phyloP scores from a whole-genome alignment of 2,329 filamentous ascomycete species.

The Scedosporium minutisporum region DNA sequence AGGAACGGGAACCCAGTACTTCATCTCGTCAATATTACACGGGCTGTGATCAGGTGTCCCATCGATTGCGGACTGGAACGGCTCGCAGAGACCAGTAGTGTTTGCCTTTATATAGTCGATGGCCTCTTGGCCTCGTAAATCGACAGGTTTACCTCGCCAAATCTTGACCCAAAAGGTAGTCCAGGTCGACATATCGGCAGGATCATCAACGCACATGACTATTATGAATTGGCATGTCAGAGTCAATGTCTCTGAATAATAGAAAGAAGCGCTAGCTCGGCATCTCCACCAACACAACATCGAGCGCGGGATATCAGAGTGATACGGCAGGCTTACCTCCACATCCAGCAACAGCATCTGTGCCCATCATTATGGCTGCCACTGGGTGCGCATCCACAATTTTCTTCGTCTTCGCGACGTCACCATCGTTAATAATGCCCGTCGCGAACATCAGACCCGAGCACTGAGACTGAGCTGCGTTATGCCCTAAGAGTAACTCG shows the following conservation, averaged over 20 bases:
- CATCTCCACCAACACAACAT: neutral
- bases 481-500: slow-evolving; percentile 17
- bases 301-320: neutral
- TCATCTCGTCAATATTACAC: slow-evolving; percentile 25
- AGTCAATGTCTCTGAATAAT: neutral
- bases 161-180: slow-evolving; percentile 26
- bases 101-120: slow-evolving; percentile 19
- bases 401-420: slow-evolving; percentile 16
- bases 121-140: slow-evolving; percentile 24
- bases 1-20: slow-evolving; percentile 22
- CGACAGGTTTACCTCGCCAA: slow-evolving; percentile 18
- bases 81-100: slow-evolving; percentile 17
- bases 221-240: neutral
- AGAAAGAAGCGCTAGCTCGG: neutral
- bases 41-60: slow-evolving; percentile 22
- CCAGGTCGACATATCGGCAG: slow-evolving; percentile 18
- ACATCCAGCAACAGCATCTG: slow-evolving; percentile 16
- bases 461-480: slow-evolving; percentile 12
- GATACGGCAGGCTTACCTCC: slow-evolving; percentile 16
- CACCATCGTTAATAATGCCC: slow-evolving; percentile 15
- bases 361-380: slow-evolving; percentile 19
- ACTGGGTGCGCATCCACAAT: slow-evolving; percentile 21
- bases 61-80: slow-evolving; percentile 22
- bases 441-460: slow-evolving; percentile 22
- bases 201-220: slow-evolving; percentile 17